Base-by-base conservation (phyloP, 2,329 filamentous ascomycete species). In the Aspergillus unguis region DNA sequence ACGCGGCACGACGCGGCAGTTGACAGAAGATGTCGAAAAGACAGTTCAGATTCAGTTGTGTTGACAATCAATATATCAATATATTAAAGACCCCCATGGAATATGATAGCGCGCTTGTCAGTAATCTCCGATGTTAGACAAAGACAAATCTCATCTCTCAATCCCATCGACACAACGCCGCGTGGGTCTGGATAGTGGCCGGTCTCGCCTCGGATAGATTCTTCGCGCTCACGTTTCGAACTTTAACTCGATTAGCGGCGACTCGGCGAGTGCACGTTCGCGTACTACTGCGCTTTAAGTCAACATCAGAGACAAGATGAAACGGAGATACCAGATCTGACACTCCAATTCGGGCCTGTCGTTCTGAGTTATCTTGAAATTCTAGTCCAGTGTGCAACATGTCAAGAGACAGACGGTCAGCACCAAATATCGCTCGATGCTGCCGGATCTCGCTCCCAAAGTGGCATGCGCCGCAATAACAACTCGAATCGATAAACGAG, bases 121-220 rank as follows among this genome's bases (percentile, higher is more conserved):
- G 17, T 17, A 17, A 17, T 17, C 17, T 17, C 17, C 17, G 17
- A 17, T 17, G 17, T 17, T 17, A 17, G 17, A 17, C 17, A 17
- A 17, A 17, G 17, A 17, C 17, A 17, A 17, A 17, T 17, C 17
- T 17, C 17, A 17, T 17, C 17, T 17, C 17, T 17, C 17, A 17
- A 17, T 17, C 17, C 17, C 17, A 17, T 17, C 17, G 36, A 11
- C 50, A 38, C 50, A 38, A 46, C 41, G 42, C 43, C 50, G 54
- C 38, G 54, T 56, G 54, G 54, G 54, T 46, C 45, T 35, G 26
- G 40, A 29, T 23, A 7, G 11, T 23, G 6, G 27, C 40, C 10
- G 40, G 54, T 54, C 44, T 45, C 41, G 38, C 40, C 47, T 38
- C 38, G 31, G 33, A 37, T 49, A n/a, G 35, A 29, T 35, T 38